Conservation (phyloP, 2,329 filamentous ascomycete genomes). For the Ophiocordyceps camponoti-saundersi region DNA sequence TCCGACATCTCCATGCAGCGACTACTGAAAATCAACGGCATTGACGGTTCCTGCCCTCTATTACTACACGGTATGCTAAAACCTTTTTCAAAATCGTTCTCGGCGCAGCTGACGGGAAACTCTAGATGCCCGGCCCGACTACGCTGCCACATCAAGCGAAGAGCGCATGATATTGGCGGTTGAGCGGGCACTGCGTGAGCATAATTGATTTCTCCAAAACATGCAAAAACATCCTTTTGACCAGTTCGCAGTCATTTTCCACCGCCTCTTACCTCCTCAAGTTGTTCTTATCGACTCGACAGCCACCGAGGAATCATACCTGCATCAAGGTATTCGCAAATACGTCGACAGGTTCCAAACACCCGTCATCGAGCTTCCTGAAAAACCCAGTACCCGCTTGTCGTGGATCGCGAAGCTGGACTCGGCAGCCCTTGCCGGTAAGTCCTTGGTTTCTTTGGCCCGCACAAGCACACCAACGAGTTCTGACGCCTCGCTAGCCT, state of each 20-base stretch:
- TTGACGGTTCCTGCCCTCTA: slow-evolving; percentile 54
- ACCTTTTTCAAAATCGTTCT: background rate
- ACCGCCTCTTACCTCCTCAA: slow-evolving; percentile 60
- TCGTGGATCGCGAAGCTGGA: slow-evolving; percentile 70
- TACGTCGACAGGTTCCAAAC: slow-evolving; percentile 33
- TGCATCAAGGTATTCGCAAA: slow-evolving; percentile 41
- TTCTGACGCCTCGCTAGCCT: slow-evolving; percentile 30
- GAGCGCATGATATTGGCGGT: slow-evolving; percentile 49
- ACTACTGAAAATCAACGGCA: slow-evolving; percentile 60
- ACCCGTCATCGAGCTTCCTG: slow-evolving; percentile 62
- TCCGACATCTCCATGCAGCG: slow-evolving; percentile 52
- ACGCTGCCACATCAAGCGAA: slow-evolving; percentile 50
- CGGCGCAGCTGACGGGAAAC: slow-evolving; percentile 3
- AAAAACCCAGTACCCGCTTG: slow-evolving; percentile 41
- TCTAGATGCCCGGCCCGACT: slow-evolving; percentile 61
- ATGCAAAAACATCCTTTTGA: background rate
- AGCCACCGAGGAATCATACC: slow-evolving; percentile 48
- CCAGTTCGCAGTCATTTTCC: slow-evolving; percentile 32
- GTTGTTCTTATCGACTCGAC: slow-evolving; percentile 57
- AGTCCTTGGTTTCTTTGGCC: background rate
- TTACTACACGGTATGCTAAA: slow-evolving; percentile 32
- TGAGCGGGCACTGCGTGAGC: slow-evolving; percentile 44
- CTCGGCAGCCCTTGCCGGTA: slow-evolving; percentile 49
- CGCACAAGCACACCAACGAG: slow-evolving; percentile 1
- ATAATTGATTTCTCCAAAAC: background rate